A percentile compares a stretch with the other conserved stretches of the same genome.
Conservation (phyloP, 2,329 filamentous ascomycete species). For the Curvularia eragrostidis region DNA sequence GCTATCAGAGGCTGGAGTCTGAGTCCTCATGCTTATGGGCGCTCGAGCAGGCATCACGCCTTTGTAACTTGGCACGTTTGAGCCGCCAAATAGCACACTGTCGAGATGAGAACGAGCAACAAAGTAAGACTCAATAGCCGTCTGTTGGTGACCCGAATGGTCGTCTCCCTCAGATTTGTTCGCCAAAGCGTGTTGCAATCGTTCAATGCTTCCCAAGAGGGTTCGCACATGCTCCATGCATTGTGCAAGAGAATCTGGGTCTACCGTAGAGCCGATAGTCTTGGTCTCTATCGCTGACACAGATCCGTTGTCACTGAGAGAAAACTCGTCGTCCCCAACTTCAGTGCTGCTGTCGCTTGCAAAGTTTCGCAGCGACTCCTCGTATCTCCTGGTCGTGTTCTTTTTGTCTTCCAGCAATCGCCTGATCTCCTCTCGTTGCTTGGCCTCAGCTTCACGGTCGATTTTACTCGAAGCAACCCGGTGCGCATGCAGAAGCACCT, state of each 20-base stretch:
- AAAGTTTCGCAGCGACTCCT: slow-evolving; percentile 32
- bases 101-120: slow-evolving; percentile 25
- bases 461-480: slow-evolving; percentile 35
- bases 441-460: slow-evolving; percentile 32
- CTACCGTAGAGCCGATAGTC: slow-evolving; percentile 31
- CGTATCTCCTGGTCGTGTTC: slow-evolving; percentile 31
- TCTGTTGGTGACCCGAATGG: slow-evolving; percentile 35
- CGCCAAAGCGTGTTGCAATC: slow-evolving; percentile 39
- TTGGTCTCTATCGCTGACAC: slow-evolving; percentile 7
- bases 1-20: not conserved
- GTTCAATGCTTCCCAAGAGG: slow-evolving; percentile 33
- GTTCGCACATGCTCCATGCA: slow-evolving; percentile 35
- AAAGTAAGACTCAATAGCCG: slow-evolving; percentile 37
- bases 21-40: not conserved
- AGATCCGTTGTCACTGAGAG: slow-evolving; percentile 2
- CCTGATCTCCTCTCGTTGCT: slow-evolving; percentile 38
- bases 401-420: slow-evolving; percentile 33
- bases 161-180: slow-evolving; percentile 51
- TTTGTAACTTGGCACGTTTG: not conserved
- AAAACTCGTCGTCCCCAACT: slow-evolving; percentile 17
- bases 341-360: slow-evolving; percentile 31
- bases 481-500: slow-evolving; percentile 37
- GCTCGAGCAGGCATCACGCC: not conserved
- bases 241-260: slow-evolving; percentile 25
- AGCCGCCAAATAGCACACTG: slow-evolving; percentile 18